Evolutionary conservation across 148 eudicot species (phyloP).

Genomic region (Vaccinium myrtillus): DNA sequence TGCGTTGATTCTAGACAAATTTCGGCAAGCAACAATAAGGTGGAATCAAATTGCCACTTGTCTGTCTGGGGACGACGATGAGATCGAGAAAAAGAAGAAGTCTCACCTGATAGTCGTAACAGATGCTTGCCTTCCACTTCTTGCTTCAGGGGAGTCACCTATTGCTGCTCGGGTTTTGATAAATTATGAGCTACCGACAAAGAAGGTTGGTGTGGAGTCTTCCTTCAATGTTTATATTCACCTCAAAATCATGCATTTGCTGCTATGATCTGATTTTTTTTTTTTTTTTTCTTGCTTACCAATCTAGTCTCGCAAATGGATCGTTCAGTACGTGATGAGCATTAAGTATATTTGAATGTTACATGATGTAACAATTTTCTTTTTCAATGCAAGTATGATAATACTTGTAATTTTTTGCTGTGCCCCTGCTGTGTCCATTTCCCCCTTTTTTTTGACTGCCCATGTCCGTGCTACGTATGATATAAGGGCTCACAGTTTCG

Average conservation of each 20-base stretch:
- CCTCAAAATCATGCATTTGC: not conserved
- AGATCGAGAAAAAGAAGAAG: slow-evolving; percentile 49
- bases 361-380: not conserved
- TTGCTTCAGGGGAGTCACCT: slow-evolving; percentile 65
- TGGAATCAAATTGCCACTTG: slow-evolving; percentile 53
- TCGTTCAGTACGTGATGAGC: too few species aligned
- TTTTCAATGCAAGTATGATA: not conserved
- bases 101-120: slow-evolving; percentile 78
- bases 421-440: not conserved
- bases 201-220: slow-evolving; percentile 48
- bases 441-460: not conserved
- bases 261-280: not conserved
- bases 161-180: slow-evolving; percentile 68
- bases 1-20: slow-evolving; percentile 54
- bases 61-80: slow-evolving; percentile 35
- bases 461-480: not conserved
- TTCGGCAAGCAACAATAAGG: slow-evolving; percentile 52
- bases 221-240: not conserved
- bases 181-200: slow-evolving; percentile 80
- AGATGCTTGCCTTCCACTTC: slow-evolving; percentile 86
- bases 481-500: not conserved
- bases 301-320: not conserved
- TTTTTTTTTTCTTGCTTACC: not conserved
- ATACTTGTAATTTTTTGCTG: not conserved
- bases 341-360: not conserved